These are phyloP conservation scores for Starmerella bombi DNA, from an alignment of 805 yeast species.

Conservation along the genomic window DNA sequence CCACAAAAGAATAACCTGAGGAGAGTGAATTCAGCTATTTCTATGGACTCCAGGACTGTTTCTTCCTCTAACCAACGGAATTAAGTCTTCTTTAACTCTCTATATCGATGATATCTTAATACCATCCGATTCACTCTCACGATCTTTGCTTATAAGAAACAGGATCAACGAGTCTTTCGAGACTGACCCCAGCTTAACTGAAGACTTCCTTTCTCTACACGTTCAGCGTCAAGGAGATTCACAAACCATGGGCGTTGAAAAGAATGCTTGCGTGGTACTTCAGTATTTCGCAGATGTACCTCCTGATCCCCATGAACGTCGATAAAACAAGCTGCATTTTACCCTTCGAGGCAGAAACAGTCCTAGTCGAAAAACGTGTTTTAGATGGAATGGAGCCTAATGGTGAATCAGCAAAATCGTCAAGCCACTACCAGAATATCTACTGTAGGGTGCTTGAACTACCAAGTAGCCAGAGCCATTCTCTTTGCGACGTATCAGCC, in stretches of 20 bases:
- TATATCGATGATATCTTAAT: conserved; percentile 3
- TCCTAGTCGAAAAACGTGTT: background rate
- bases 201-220: background rate
- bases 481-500: background rate
- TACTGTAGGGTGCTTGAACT: background rate
- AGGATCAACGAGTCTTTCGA: background rate
- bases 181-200: background rate
- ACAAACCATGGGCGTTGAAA: background rate
- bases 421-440: background rate
- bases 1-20: background rate
- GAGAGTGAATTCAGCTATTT: background rate
- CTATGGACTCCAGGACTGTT: background rate
- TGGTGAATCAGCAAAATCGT: background rate
- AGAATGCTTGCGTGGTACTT: background rate
- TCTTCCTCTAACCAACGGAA: background rate
- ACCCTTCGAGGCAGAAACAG: background rate
- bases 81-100: background rate
- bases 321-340: background rate
- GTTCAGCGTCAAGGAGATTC: background rate
- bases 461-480: background rate
- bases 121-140: too few species aligned
- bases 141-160: background rate
- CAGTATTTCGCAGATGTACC: background rate
- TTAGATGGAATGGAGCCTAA: too few species aligned
- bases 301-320: background rate